Conservation (phyloP, 192 early-diverging fungal genomes). For the Coemansia sp. region DNA sequence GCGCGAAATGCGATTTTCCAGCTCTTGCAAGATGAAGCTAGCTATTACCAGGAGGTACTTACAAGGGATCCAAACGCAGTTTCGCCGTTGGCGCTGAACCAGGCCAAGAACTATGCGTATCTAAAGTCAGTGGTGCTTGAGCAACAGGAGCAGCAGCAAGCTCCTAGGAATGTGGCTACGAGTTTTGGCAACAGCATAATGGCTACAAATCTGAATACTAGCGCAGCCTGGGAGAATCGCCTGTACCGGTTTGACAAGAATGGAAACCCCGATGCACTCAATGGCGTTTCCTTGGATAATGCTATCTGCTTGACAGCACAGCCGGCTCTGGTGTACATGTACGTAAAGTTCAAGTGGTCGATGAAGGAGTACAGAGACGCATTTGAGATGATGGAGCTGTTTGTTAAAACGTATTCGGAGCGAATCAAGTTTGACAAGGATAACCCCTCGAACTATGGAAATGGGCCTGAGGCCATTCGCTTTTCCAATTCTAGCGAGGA, state of each 20-base stretch:
- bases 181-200: not conserved
- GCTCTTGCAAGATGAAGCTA: slow-evolving; percentile 32
- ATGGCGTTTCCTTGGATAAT: slow-evolving; percentile 16
- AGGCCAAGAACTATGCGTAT: slow-evolving; percentile 30
- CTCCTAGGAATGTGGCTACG: not conserved
- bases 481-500: slow-evolving; percentile 9
- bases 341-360: slow-evolving; percentile 69
- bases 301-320: slow-evolving; percentile 37
- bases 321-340: slow-evolving; percentile 72
- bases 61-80: slow-evolving; percentile 16
- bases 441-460: slow-evolving; percentile 11
- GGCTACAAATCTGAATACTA: not conserved
- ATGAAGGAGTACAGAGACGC: slow-evolving; percentile 51
- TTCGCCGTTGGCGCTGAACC: slow-evolving; percentile 6
- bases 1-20: slow-evolving; percentile 38
- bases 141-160: not conserved
- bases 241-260: slow-evolving; percentile 9
- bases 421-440: slow-evolving; percentile 37
- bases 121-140: not conserved
- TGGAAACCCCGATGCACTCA: not conserved
- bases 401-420: slow-evolving; percentile 64
- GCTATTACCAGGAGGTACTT: slow-evolving; percentile 25
- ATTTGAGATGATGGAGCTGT: slow-evolving; percentile 71
- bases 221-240: slow-evolving; percentile 17
- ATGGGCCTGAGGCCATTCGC: not conserved